Evolutionary conservation across 495 filamentous ascomycete species (phyloP).

Genomic region (Tuber aestivum): DNA sequence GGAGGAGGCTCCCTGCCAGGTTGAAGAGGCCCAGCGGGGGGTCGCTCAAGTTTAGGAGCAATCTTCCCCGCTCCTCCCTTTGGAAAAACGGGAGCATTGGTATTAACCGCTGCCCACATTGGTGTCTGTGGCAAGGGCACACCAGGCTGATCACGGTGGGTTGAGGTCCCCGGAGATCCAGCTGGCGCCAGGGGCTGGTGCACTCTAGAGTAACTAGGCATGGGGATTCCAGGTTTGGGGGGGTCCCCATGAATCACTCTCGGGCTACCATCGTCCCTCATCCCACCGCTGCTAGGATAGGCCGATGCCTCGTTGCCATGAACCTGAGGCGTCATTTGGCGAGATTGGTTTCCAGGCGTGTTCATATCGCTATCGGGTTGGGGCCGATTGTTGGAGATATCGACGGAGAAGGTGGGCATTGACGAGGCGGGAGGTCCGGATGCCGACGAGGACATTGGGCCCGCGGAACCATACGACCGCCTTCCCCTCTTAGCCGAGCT

Average conservation of each 20-base stretch:
- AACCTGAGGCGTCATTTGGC: slow-evolving; percentile 36
- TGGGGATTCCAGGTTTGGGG: slow-evolving; percentile 34
- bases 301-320: slow-evolving; percentile 20
- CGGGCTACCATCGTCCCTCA: slow-evolving; percentile 13
- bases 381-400: slow-evolving; percentile 34
- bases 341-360: slow-evolving; percentile 26
- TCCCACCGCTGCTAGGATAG: slow-evolving; percentile 17
- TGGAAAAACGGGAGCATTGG: slow-evolving; percentile 27
- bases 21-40: slow-evolving; percentile 29
- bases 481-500: slow-evolving; percentile 39
- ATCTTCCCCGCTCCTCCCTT: slow-evolving; percentile 37
- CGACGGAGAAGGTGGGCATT: slow-evolving; percentile 40
- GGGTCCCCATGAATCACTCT: slow-evolving; percentile 31
- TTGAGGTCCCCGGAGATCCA: slow-evolving; percentile 32
- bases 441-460: slow-evolving; percentile 28
- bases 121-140: slow-evolving; percentile 26
- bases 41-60: slow-evolving; percentile 37
- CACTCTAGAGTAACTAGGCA: slow-evolving; percentile 30
- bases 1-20: slow-evolving; percentile 34
- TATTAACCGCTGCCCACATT: slow-evolving; percentile 40
- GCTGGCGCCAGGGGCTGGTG: slow-evolving; percentile 34
- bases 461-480: slow-evolving; percentile 37
- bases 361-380: slow-evolving; percentile 32
- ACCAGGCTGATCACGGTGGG: slow-evolving; percentile 27
- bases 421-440: slow-evolving; percentile 35